Evolutionary conservation across 2,329 filamentous ascomycete genomes (phyloP), one percentile per base, ranked within the genome.

Genomic region (Ophiocordyceps robertsii): DNA sequence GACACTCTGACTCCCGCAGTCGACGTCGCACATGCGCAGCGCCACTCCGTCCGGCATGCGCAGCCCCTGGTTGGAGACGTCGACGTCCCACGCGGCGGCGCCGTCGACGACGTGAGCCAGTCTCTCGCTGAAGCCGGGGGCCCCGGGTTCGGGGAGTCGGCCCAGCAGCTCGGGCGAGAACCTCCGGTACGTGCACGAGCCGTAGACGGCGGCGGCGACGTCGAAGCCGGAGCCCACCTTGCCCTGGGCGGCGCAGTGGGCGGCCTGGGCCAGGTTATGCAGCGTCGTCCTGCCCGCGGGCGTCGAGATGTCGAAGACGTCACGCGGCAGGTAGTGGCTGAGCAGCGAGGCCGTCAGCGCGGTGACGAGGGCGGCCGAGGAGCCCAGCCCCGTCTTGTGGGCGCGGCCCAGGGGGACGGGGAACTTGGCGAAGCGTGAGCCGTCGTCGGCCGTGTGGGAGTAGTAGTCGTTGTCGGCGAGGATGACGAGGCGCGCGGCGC

Each of bases 401-500:
- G 90, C 89, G 48, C 80, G 73, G 44, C 72, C 66, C 31, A 98
- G 74, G 6, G 80, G 75, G 14, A 90, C 80, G 37, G 75, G 73
- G 64, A 95, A 95, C 57, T 81, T 74, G 48, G 78, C 73, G 66
- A 96, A 96, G 47, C 78, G n/a, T n/a, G n/a, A n/a, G n/a, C n/a
- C n/a, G n/a, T n/a, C n/a, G n/a, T n/a, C n/a, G n/a, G n/a, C n/a
- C n/a, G n/a, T n/a, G n/a, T n/a, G n/a, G n/a, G n/a, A 95, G 69
- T 96, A 98, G 73, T 98, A 98, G 67, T 93, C 86, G 56, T 92
- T 89, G 65, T 95, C 88, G 46, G 92, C 90, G 31, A 96, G 75
- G 58, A 98, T 90, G 47, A 84, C 88, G 59, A 96, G 76, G 13
- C 77, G 77, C 29, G 82, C 66, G 4, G 88, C 77, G 13, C 72